phyloP scores from a whole-genome alignment of 202 grass and related monocot genomes.

The Schoenoplectus triqueter region DNA sequence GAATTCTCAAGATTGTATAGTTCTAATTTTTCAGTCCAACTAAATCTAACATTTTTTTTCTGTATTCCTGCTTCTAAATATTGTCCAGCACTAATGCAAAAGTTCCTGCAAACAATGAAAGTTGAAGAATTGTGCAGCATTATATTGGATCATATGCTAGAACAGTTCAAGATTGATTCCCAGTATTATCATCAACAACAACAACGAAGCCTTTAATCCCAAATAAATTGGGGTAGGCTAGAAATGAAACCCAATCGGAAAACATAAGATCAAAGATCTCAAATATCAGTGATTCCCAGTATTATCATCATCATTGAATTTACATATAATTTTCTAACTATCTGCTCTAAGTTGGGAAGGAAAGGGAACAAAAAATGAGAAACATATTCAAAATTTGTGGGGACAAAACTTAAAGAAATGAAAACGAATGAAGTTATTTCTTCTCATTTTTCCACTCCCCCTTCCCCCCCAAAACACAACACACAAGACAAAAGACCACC shows the following conservation, averaged over 20 bases:
- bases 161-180: background rate
- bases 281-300: no score
- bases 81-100: background rate
- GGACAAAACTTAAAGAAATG: no score
- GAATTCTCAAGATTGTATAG: background rate
- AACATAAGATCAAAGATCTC: no score
- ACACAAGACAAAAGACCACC: no score
- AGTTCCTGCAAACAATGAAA: background rate
- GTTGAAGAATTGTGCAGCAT: background rate
- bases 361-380: background rate
- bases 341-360: background rate
- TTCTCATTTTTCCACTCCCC: background rate
- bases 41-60: background rate
- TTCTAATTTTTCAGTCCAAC: constrained; percentile 3
- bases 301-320: no score
- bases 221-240: no score
- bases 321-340: background rate
- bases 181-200: background rate
- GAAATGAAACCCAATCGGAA: no score
- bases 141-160: constrained; percentile 7
- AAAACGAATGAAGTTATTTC: background rate
- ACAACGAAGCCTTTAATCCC: no score
- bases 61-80: constrained; percentile 4
- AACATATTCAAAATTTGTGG: no score
- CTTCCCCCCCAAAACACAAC: no score